Percentiles rank a stretch among this genome's conserved stretches.
Conservation (phyloP, 2,329 filamentous ascomycete species). For the Stenocarpella maydis region DNA sequence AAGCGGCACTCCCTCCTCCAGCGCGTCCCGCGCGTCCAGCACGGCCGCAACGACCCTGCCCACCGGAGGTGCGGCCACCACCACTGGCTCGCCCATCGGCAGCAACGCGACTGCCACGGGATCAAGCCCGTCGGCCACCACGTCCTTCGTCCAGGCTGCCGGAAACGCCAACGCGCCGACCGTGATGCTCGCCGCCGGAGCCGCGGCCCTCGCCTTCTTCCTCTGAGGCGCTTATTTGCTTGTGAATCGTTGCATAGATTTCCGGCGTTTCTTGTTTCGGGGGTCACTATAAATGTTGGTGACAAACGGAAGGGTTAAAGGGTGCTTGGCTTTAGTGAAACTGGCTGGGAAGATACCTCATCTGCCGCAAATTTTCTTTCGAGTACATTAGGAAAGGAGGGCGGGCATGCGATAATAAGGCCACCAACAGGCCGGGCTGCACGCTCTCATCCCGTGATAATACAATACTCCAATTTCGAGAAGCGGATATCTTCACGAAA, state of each 20-base stretch:
- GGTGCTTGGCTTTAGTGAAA: background rate
- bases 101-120: slow-evolving; percentile 11
- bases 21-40: slow-evolving; percentile 9
- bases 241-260: background rate
- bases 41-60: background rate
- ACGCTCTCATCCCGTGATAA: background rate
- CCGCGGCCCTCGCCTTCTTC: slow-evolving; percentile 29
- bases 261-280: slow-evolving; percentile 9
- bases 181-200: slow-evolving; percentile 16
- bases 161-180: slow-evolving; percentile 26
- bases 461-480: slow-evolving; percentile 3
- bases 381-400: slow-evolving; percentile 8
- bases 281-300: background rate
- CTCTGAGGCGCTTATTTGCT: background rate
- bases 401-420: background rate
- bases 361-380: slow-evolving; percentile 18
- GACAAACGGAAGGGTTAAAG: slow-evolving; percentile 6
- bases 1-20: slow-evolving; percentile 2
- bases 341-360: slow-evolving; percentile 26
- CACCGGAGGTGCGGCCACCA: slow-evolving; percentile 7
- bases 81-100: background rate
- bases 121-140: slow-evolving; percentile 7
- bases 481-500: background rate
- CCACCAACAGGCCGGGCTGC: too few species aligned
- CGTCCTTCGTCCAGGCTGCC: slow-evolving; percentile 9